Base-by-base conservation (phyloP, 116 monocot genomes). In the Zostera marina region DNA sequence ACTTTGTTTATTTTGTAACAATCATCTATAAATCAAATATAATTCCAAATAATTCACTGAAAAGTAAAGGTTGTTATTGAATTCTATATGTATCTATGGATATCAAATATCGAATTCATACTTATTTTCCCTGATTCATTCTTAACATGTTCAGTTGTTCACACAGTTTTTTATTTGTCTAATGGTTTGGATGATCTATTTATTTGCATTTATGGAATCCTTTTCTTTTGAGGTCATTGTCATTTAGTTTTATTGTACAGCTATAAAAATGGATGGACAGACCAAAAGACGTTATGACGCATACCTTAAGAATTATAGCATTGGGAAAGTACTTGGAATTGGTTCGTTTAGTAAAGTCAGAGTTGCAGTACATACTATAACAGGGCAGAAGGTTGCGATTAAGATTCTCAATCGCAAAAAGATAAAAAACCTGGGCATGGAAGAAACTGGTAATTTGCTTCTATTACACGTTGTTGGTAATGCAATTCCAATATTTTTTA, bases 341-440 rank as follows among this genome's bases (percentile, higher is more conserved):
- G 85, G 85, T 38, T 70, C 85, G 32, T 87, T 81, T 68, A 79
- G 81, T 1, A 81, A 87, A 42, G 87, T 87, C 14, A 79, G 76
- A 66, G 72, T 81, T 65, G 87, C 87, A 21, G 79, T 76, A 44
- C 87, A 87, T 75, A 69, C 42, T 17, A 41, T 76, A 49, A 81
- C 87, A 46, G 81, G 87, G 22, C 81, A 76, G 53, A 81, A 76
- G 56, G 81, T 87, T 41, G 87, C 87, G 2, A 72, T 87, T 53
- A 87, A 87, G 47, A 87, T 87, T 52, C 79, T 87, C 9, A 79
- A 81, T 54, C 76, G 85, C 14, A 69, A 74, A 6, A 75, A 78
- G 51, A 72, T 85, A 53, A 85, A 73, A 67, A 85, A 62, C 55
- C 72, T 77, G 77, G 81, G 78, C 41, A 81, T 85, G 85, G 85